A percentile compares a stretch with the other conserved stretches of the same genome.
These are phyloP conservation scores for Populus hybrid DNA, from an alignment of 441 rosid genomes.

Conservation along the genomic window DNA sequence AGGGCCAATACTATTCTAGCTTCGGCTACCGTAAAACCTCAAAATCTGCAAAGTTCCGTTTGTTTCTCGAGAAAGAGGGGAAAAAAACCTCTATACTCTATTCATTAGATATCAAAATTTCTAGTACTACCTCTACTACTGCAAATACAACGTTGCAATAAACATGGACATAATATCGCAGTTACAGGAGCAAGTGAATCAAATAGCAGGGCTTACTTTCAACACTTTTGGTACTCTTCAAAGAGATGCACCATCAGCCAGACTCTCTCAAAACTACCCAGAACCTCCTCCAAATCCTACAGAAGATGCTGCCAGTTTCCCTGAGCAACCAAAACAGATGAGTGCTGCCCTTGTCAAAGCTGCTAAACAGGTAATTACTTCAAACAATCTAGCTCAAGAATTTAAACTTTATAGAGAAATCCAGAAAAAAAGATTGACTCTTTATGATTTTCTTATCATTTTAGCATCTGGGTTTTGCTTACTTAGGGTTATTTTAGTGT, in stretches of 20 bases:
- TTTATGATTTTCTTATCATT: background rate
- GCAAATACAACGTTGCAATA: background rate
- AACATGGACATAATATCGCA: conserved; percentile 92
- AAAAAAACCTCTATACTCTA: background rate
- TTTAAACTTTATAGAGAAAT: background rate
- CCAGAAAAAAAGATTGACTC: background rate
- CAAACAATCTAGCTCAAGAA: background rate
- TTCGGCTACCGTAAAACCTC: background rate
- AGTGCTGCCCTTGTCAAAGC: conserved; percentile 83
- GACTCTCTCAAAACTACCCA: conserved; percentile 82
- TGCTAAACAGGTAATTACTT: conserved; percentile 67
- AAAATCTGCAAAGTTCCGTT: background rate
- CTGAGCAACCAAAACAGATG: conserved; percentile 77
- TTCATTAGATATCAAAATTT: background rate
- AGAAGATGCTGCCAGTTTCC: conserved; percentile 36
- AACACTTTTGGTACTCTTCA: conserved; percentile 77
- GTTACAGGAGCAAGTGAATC: conserved; percentile 87
- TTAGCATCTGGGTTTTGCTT: background rate
- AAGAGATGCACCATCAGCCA: conserved; percentile 82
- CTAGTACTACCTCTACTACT: background rate
- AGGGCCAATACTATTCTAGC: background rate
- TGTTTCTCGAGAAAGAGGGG: background rate
- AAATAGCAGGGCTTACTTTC: conserved; percentile 69
- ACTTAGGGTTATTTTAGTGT: background rate
- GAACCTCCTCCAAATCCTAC: conserved; percentile 64